Base-by-base conservation (phyloP, 2,329 filamentous ascomycete genomes). In the Phialemonium atrogriseum region DNA sequence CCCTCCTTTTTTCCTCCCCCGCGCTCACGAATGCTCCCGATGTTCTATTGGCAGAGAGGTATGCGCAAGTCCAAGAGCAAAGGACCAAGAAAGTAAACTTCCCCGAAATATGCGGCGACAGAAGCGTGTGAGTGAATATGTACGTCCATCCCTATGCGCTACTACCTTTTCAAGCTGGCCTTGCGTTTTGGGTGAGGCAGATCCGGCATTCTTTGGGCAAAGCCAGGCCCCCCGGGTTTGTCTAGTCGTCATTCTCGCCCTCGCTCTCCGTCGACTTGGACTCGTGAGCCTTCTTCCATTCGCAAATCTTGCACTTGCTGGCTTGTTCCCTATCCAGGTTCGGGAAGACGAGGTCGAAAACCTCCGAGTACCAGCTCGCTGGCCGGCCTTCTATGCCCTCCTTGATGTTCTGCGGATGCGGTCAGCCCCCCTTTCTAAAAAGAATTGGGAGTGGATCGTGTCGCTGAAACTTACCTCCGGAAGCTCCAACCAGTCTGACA, bases 401-500 rank as follows among this genome's bases (percentile, higher is more conserved):
- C 64, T 96, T 98, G 67, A 98, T 98, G 54, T 96, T 96, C 91
- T 98, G 55, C 35, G 32, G 26, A 38, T 35, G 32, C 31, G 10
- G 37, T 43, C 32, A 42, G 37, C 26, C 27, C 11, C n/a, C 7
- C 12, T 10, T 13, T n/a, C 32, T 37, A 12, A 27, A 7, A 24
- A 32, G 2, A 15, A 10, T 10, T 14, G 14, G 12, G 9, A 30
- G 2, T 12, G 13, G 7, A n/a, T n/a, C n/a, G n/a, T n/a, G n/a
- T n/a, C n/a, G 13, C 24, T 14, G 14, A 20, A 27, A 22, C 85
- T 58, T 73, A 95, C 91, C 71, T 95, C 82, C 33, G 93, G 91
- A 46, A 98, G 69, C 60, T 98, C 91, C 31, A 95, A 66, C 93
- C 91, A 98, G 67, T 98, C 91, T 35, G 85, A 91, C 70, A 84